Conservation (phyloP, 495 filamentous ascomycete species). For the Aspergillus panamensis region DNA sequence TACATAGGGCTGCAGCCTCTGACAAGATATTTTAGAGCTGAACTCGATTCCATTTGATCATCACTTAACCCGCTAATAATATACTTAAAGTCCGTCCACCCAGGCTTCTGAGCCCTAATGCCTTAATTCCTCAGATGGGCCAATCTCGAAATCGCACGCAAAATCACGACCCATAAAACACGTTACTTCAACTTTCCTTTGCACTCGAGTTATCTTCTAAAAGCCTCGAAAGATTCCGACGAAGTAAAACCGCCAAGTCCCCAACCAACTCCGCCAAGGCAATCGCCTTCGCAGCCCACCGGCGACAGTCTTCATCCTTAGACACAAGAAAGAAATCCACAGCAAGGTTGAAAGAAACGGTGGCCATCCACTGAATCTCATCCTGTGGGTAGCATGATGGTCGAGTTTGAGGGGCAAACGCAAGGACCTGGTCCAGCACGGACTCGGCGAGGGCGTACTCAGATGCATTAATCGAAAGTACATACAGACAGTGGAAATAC, state of each 20-base stretch:
- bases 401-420: constrained; percentile 31
- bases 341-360: constrained; percentile 69
- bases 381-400: constrained; percentile 53
- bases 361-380: constrained; percentile 77
- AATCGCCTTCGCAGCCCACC: constrained; percentile 66
- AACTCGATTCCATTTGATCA: neutral
- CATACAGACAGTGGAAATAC: constrained; percentile 71
- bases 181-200: neutral
- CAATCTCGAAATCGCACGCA: neutral
- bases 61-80: no score
- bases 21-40: neutral
- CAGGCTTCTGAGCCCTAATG: no score
- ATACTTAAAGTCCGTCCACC: no score
- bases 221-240: constrained; percentile 52
- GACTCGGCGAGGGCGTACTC: constrained; percentile 25
- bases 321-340: constrained; percentile 63
- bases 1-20: constrained; percentile 2
- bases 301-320: constrained; percentile 53
- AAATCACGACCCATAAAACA: neutral
- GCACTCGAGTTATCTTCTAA: constrained; percentile 12
- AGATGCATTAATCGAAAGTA: constrained; percentile 49
- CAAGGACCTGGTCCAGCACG: constrained; percentile 48
- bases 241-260: constrained; percentile 48
- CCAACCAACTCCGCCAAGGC: constrained; percentile 55
- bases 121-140: neutral